These are phyloP conservation scores for Tremella mesenterica DNA, from an alignment of 768 basidiomycete species.

Conservation along the genomic window DNA sequence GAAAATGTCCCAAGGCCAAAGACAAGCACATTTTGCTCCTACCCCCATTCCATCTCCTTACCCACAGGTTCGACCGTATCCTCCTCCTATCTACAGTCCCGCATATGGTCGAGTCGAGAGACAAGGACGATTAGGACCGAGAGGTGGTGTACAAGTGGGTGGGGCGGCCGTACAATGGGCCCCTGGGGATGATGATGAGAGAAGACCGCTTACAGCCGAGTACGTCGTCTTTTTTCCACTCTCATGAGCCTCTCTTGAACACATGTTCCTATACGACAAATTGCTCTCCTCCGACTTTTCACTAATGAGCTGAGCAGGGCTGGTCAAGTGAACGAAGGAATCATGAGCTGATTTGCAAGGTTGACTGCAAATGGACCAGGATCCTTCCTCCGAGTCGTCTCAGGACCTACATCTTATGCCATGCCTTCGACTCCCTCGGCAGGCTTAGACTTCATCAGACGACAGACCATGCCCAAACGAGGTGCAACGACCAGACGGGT, in stretches of 20 bases:
- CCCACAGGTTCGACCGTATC: background rate
- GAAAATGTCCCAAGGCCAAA: background rate
- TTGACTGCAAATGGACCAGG: too few species aligned
- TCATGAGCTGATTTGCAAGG: too few species aligned
- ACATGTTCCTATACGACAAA: too few species aligned
- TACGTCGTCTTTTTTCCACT: background rate
- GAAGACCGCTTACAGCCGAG: conserved; percentile 26
- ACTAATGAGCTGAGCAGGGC: too few species aligned
- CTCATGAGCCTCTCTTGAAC: too few species aligned
- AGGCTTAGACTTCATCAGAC: conserved; percentile 48
- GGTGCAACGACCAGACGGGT: conserved; percentile 81
- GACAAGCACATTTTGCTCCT: background rate
- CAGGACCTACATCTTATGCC: too few species aligned
- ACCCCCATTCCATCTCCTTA: background rate
- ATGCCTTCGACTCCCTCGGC: conserved; percentile 22
- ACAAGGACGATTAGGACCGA: background rate
- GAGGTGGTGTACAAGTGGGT: conserved; percentile 22
- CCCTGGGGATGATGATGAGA: conserved; percentile 32
- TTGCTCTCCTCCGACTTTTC: too few species aligned
- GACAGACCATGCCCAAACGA: conserved; percentile 77
- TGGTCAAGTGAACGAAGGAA: too few species aligned
- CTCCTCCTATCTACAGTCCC: conserved; percentile 3
- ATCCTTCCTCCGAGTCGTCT: too few species aligned
- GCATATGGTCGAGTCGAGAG: background rate
- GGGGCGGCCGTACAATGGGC: conserved; percentile 29